Evolutionary conservation across 108 stramenopile genomes (phyloP), one percentile per base, ranked within the genome.

Genomic region (Chaetoceros muelleri): DNA sequence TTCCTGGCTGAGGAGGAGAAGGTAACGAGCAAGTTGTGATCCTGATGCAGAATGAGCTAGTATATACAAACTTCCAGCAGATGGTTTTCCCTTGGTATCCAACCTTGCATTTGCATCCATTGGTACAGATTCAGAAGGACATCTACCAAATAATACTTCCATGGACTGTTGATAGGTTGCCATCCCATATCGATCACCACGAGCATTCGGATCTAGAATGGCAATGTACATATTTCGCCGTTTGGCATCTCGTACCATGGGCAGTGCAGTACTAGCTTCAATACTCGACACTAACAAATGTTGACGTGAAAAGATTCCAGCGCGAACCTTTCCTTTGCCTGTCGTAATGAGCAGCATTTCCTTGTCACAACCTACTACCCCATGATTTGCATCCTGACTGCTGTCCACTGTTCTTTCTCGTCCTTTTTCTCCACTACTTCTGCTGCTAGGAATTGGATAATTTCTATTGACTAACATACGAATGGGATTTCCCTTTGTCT

Each of bases 301-400:
- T 28, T 71, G 64, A 19, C 86, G 72, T 23, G 76, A 78, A 55
- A 84, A 87, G 25, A 87, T 78, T 1, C 86, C 86, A 7, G 86
- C 81, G 7, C 76, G 64, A 1, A 87, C 86, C 44, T 80, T 81
- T n/a, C 86, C 86, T 48, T 80, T 79, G 1, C 86, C 86, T 17
- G 86, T 87, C 0, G 71, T 66, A 25, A 87, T 58, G 19, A 87
- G 48, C 3, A 87, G 48, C 1, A 79, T 79, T 46, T 73, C 74
- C 23, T 29, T 58, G 10, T 53, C 21, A 29, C 71, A 64, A 17
- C 64, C n/a, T 27, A 13, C 40, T 25, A 29, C 18, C 3, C 51
- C 62, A 2, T 59, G 30, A 40, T 69, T 54, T 10, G 52, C 34
- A 40, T 40, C 13, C 34, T 40, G 5, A 40, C 34, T 40, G 13